Conservation (phyloP, 2,329 filamentous ascomycete genomes). For the Fusarium pseudocircinatum region DNA sequence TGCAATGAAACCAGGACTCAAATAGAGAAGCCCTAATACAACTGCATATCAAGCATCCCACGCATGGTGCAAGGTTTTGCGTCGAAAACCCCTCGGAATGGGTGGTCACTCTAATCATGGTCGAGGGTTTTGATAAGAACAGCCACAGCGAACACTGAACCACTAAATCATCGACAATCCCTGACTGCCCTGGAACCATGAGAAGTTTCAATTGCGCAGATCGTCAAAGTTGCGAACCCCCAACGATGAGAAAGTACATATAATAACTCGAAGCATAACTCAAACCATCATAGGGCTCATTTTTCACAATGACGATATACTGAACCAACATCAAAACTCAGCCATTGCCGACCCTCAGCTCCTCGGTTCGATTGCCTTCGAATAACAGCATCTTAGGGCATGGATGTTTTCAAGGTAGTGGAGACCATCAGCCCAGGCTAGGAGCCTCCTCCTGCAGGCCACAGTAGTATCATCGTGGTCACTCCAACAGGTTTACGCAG, state of each 20-base stretch:
- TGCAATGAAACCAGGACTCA: neutral
- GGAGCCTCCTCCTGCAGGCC: constrained; percentile 33
- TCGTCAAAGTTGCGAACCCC: constrained; percentile 1
- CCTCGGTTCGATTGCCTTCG: constrained; percentile 25
- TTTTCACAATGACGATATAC: constrained; percentile 16
- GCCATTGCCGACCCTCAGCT: constrained; percentile 12
- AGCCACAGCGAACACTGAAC: constrained; percentile 20
- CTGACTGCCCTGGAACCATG: constrained; percentile 18
- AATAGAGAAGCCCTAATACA: neutral
- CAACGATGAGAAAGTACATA: neutral
- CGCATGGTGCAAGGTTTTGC: neutral
- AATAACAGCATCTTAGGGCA: constrained; percentile 28
- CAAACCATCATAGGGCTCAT: neutral
- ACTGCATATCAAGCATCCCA: constrained; percentile 6
- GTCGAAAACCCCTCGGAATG: neutral
- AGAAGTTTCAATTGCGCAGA: constrained; percentile 31
- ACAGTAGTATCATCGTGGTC: constrained; percentile 16
- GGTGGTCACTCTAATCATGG: constrained; percentile 10
- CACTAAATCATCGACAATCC: constrained; percentile 6
- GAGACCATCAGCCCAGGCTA: constrained; percentile 32
- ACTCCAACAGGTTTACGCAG: constrained; percentile 24
- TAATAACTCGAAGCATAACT: neutral
- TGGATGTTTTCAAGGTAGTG: constrained; percentile 27
- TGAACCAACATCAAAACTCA: constrained; percentile 2
- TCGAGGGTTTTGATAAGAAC: constrained; percentile 28